These are phyloP conservation scores for Trametes cubensis DNA, from an alignment of 768 basidiomycete species.

Conservation along the genomic window DNA sequence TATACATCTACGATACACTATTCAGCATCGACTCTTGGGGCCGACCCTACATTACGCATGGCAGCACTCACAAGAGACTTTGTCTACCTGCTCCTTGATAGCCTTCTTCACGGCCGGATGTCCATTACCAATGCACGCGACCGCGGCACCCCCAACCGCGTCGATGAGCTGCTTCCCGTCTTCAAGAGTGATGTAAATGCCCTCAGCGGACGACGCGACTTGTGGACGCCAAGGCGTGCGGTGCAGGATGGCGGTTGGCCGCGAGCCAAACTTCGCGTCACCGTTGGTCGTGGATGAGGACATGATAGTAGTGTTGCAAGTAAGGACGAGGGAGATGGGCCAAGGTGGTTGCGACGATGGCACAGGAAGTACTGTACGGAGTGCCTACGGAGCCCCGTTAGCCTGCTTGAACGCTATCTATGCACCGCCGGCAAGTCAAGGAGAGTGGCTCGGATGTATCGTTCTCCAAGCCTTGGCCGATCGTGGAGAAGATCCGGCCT, in stretches of 20 bases:
- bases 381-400: conserved; percentile 15
- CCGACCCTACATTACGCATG: not conserved
- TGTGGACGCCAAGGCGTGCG: conserved; percentile 76
- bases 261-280: conserved; percentile 12
- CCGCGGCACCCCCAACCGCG: conserved; percentile 85
- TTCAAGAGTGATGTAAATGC: conserved; percentile 71
- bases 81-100: conserved; percentile 79
- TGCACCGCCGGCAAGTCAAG: conserved; percentile 1
- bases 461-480: not conserved
- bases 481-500: conserved; percentile 3
- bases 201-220: conserved; percentile 64
- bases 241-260: conserved; percentile 34
- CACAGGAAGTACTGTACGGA: not conserved
- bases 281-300: conserved; percentile 14
- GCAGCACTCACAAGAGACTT: conserved; percentile 63
- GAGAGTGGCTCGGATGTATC: not conserved
- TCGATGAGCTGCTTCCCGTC: conserved; percentile 74
- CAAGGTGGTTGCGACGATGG: not conserved
- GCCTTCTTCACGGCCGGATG: conserved; percentile 74
- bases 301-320: conserved; percentile 1
- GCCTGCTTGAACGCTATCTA: not conserved
- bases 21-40: conserved; percentile 1
- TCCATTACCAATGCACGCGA: conserved; percentile 73
- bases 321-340: not conserved
- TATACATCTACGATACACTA: conserved; percentile 66